Base-by-base conservation (phyloP, 139 green algal genomes). In the Volvox reticuliferus region DNA sequence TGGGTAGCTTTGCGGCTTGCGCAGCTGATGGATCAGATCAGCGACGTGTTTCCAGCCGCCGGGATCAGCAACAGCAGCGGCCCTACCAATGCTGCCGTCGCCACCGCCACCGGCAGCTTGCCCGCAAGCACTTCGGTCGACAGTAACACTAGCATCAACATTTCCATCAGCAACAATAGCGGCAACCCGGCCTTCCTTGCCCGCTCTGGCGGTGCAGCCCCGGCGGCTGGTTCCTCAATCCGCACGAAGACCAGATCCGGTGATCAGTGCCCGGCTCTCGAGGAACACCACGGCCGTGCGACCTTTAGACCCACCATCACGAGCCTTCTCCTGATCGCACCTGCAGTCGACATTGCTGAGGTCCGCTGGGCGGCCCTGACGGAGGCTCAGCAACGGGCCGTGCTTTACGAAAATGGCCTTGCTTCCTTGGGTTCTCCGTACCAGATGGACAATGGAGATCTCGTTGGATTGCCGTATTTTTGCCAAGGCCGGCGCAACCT, bases 1-100 rank as follows among this genome's bases (percentile, higher is more conserved):
- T 89, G 85, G 85, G 85, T 89, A 44, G 85, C 85, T 18, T 44
- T 89, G 33, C 68, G 85, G 12, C 69, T 89, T 1, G 85, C 85
- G 13, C 85, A 89, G 67, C 22, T 84, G 37, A 55, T 9, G 44
- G 44, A 5, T 55, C 44, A 55, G 44, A 9, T 9, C 44, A 55
- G 44, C 44, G 44, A 55, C 5, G 44, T 55, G 44, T 55, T 55
- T 55, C 5, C 44, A 55, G 44, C 44, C 36, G 36, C 24, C 32
- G 76, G 76, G 33, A 32, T 44, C 78, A 68, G 18, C 12, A 33
- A 50, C 19, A 26, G 2, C 76, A 82, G 24, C 6, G 19, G 1
- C 26, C 24, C 13, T n/a, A 28, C 68, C 24, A n/a, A 5, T n/a
- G 12, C 68, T n/a, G 24, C 68, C 73, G 73, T 1, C 24, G 5